Base-by-base conservation (phyloP, 208 protist species). In the Trypanosoma theileri region DNA sequence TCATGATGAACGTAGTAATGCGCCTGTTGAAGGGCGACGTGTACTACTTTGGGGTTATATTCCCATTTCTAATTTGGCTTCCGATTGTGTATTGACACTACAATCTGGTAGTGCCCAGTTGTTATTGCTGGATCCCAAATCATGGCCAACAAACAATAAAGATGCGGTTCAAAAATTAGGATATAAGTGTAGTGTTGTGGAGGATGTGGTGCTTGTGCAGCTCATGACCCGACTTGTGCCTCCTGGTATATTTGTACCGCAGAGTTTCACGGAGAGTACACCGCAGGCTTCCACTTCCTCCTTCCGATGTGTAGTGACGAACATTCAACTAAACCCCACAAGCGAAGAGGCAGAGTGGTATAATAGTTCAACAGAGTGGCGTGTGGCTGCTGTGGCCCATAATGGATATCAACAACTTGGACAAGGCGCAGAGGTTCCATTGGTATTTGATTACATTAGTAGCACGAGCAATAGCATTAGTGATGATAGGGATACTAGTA, bases 321-420 rank as follows among this genome's bases (percentile, higher is more conserved):
- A 71, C 56, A 82, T 96, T 60, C 72, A 88, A 61, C 65, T 93
- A 10, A 21, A 31, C 4, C 82, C 73, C 26, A 81, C 86, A 21
- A 35, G 26, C 26, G 81, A 77, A 56, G 85, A 82, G 14, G 52
- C 64, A 46, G 63, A 78, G 14, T 75, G 91, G 31, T 22, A 64
- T 4, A 78, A 90, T 69, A 64, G 56, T 1, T 59, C 75, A 12
- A 75, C 81, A 13, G 84, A 91, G 60, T 95, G 90, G 88, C 79
- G 85, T 21, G 77, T 96, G 19, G 90, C 90, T 0, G 90, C 81
- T 19, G 85, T 96, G 11, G 85, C 85, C 14, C 90, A 96, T 77
- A 96, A 96, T 59, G 90, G 90, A 24, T 91, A 91, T 67, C 86
- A 85, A 59, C 90, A 93, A 75, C 79, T 96, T 6, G 81, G 90